Evolutionary conservation across 306 rosid genomes (phyloP), one percentile per base, ranked within the genome.

Genomic region (Acmispon strigosus): DNA sequence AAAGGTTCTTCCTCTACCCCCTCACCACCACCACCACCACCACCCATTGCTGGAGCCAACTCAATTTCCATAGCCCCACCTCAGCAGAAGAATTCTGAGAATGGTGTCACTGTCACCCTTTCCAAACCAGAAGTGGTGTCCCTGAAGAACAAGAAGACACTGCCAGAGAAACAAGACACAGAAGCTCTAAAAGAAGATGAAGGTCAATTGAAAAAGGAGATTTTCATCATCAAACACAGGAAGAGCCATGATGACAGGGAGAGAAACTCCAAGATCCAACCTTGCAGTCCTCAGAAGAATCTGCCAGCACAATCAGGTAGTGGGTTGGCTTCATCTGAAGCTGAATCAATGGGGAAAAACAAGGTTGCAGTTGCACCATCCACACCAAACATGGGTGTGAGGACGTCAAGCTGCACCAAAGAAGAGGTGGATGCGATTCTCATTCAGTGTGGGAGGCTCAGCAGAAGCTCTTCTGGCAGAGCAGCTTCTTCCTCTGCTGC

Each of bases 341-440:
- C 71, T 50, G 79, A 73, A 50, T n/a, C 51, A 15, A 18, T 44
- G 47, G 64, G 53, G 37, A 32, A 32, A 8, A 24, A 48, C 57
- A 78, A 58, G 37, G 34, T 34, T 60, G 66, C 53, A 27, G 32
- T 27, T 27, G 32, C 84, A 3, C 68, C 65, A 1, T 32, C 37
- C 8, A 52, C 85, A 18, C 78, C 83, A 17, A 68, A 69, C 58
- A 47, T 73, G 59, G 84, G 59, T 51, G 77, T 86, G 61, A 84
- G 92, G 80, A 89, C 99, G 37, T 87, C 92, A 13, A 94, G 96
- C 87, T 91, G 97, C 77, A 91, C 93, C 2, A 91, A 89, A 24
- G 97, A 94, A 62, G 97, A 95, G 64, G 92, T 91, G 42, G 99
- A 95, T 72, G 99, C 96, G 36, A 95, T 95, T 76, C 83, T 95